Evolutionary conservation across 208 protist species (phyloP), one percentile per base, ranked within the genome.

Genomic region (Leishmania martiniquensis): DNA sequence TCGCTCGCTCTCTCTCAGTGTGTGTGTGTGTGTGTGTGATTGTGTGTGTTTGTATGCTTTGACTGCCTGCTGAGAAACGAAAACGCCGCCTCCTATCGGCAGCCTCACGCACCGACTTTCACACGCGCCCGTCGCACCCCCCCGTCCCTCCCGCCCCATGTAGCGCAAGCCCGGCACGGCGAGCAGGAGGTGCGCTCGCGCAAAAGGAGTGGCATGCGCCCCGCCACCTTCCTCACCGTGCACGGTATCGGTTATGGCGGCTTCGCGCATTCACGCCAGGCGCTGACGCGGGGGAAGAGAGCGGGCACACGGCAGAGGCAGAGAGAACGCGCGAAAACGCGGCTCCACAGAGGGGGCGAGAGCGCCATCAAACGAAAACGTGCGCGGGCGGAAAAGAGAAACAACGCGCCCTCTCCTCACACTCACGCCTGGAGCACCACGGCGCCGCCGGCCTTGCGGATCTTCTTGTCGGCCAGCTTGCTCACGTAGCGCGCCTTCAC

Each of bases 401-500:
- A 9, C 52, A 78, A 80, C 55, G 80, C 52, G 67, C 45, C 76
- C 34, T 34, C 42, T n/a, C 13, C 42, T 49, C 15, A 34, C 15
- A 60, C 45, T 88, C 99, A 99, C 72, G 98, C 98, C 88, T 97
- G 98, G 59, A 99, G 91, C 59, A 99, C 93, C 80, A 99, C 99
- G 47, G 94, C 98, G 87, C 99, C 99, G 84, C 99, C 99, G 78
- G 92, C 99, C 87, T 95, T 98, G 83, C 99, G 99, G 91, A 99
- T 99, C 97, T 99, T 99, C 93, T 99, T 93, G 94, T 99, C 99
- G 57, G 99, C 99, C 39, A 94, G 79, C 85, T 98, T 95, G 84
- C 91, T 98, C 95, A 99, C 99, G 93, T 98, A 99, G 86, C 99
- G 98, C 63, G 99, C 99, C 92, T 99, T 99, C 82, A 99, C 98